Evolutionary conservation across 2,329 filamentous ascomycete species (phyloP), one percentile per base, ranked within the genome.

Genomic region (Scorias spongiosa): DNA sequence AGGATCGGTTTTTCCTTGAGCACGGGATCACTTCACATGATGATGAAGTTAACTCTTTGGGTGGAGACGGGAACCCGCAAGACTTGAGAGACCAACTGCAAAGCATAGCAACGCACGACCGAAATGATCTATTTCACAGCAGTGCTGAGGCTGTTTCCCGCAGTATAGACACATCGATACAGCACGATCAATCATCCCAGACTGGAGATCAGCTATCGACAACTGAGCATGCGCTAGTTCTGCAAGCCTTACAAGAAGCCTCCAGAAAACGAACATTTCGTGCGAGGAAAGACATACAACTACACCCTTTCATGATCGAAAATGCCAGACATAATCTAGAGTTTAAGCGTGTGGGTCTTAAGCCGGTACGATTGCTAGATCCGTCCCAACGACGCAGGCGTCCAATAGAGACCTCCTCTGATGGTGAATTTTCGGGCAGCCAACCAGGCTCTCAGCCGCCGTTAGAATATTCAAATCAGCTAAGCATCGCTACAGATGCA

Each of bases 241-340:
- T 15, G 32, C 32, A 9, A 15, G 32, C 32, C 11, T 9, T 36
- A 9, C 32, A 36, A 12, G 12, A 36, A 36, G 32, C 32, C 9
- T 12, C 15, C 12, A 15, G 37, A 14, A 43, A 48, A 41, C 52
- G 66, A 36, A 62, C 56, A 8, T 57, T 71, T 17, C 59, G 68
- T n/a, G 54, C 63, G 39, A 57, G 68, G 9, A 68, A 67, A 40
- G 63, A 67, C 11, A 68, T 68, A 40, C 68, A 71, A 48, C 50
- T 71, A 26, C 65, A 70, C 55, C 68, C 68, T 2, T 71, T 70
- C 47, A 51, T 64, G 17, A 49, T 68, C 17, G 68, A 71, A 41
- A 60, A 60, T 15, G 63, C 66, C 41, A 54, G 59, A 30, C 69
- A 70, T 48, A 59, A 63, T 18, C 60, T 60, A 46, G 61, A 64